These are phyloP conservation scores for Phytophthora citrophthora DNA, from an alignment of 352 stramenopile genomes.

Conservation along the genomic window DNA sequence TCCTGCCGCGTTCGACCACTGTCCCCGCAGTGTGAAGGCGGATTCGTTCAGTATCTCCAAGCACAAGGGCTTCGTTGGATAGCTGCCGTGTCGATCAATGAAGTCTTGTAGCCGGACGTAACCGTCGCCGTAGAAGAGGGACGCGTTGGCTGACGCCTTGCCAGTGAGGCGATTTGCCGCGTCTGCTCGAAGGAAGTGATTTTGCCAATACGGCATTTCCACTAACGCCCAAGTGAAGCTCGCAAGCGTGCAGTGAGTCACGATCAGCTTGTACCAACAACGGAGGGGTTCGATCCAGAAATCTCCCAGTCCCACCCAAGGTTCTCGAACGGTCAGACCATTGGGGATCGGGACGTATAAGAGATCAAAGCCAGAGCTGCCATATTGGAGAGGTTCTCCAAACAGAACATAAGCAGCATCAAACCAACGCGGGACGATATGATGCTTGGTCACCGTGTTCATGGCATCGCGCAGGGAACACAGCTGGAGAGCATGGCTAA, in stretches of 20 bases:
- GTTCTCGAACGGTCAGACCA: neutral
- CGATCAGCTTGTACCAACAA: neutral
- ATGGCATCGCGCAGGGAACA: slow-evolving; percentile 17
- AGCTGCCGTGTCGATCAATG: neutral
- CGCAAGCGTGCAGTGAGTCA: neutral
- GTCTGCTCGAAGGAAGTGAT: neutral
- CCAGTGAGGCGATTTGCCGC: neutral
- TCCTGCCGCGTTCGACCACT: neutral
- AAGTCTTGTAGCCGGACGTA: slow-evolving; percentile 15
- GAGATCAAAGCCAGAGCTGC: slow-evolving; percentile 5
- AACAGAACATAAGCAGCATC: neutral
- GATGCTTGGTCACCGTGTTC: neutral
- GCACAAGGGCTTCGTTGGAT: neutral
- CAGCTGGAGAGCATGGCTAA: slow-evolving; percentile 6
- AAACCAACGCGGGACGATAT: slow-evolving; percentile 11
- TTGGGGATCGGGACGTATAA: slow-evolving; percentile 6
- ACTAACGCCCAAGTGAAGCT: neutral
- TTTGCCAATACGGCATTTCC: slow-evolving; percentile 18
- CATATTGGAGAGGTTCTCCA: neutral
- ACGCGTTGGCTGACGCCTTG: neutral
- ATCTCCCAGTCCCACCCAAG: neutral
- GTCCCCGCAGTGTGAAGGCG: neutral
- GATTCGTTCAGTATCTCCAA: neutral
- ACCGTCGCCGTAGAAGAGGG: neutral
- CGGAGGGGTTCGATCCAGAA: slow-evolving; percentile 15